phyloP scores from a whole-genome alignment of 306 rosid genomes.

The Sindora glabra region DNA sequence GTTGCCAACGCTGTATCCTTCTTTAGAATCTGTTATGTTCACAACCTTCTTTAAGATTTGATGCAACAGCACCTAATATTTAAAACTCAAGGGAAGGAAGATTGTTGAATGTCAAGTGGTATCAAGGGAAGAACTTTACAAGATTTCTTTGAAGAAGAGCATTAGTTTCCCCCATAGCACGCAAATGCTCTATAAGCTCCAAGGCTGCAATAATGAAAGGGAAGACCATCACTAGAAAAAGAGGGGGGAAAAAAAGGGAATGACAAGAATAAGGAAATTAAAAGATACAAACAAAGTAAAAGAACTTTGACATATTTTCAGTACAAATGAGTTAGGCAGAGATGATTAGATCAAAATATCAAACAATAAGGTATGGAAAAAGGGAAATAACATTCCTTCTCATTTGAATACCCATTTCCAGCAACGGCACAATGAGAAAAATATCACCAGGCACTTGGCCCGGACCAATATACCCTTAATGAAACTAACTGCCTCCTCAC shows the following conservation, averaged over 20 bases:
- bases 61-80: background rate
- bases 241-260: background rate
- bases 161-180: slow-evolving; percentile 91
- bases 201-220: slow-evolving; percentile 46
- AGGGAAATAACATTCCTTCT: background rate
- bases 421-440: background rate
- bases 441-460: background rate
- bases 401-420: background rate
- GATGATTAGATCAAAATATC: background rate
- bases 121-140: slow-evolving; percentile 28
- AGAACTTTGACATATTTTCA: background rate
- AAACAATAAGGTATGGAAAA: background rate
- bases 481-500: background rate
- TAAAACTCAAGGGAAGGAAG: background rate
- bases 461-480: background rate
- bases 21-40: slow-evolving; percentile 51
- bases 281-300: background rate
- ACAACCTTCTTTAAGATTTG: slow-evolving; percentile 1
- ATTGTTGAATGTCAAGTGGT: slow-evolving; percentile 2
- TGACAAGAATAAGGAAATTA: background rate
- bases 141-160: slow-evolving; percentile 70
- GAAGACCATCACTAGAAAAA: no score
- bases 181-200: slow-evolving; percentile 87
- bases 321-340: background rate
- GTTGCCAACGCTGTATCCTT: slow-evolving; percentile 90